These are phyloP conservation scores for Pachysandra terminalis DNA, from an alignment of 164 flowering plant species.

Conservation along the genomic window DNA sequence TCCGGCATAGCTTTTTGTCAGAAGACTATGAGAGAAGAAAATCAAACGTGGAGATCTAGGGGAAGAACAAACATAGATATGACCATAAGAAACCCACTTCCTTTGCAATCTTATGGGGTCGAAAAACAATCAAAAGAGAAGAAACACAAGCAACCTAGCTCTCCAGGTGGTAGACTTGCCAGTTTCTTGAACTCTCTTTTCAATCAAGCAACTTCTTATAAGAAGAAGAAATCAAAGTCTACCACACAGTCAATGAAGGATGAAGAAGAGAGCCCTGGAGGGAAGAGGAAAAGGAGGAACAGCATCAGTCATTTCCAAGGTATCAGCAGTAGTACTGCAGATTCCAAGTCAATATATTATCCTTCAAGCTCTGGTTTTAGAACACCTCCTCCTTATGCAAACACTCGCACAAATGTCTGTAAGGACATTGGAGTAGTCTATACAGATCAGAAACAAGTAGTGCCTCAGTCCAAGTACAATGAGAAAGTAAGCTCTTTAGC, in stretches of 20 bases:
- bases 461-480: slow-evolving; percentile 11
- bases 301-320: slow-evolving; percentile 36
- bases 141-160: slow-evolving; percentile 68
- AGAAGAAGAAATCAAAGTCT: slow-evolving; percentile 66
- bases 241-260: slow-evolving; percentile 42
- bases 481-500: slow-evolving; percentile 6
- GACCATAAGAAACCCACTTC: slow-evolving; percentile 25
- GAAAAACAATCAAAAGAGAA: slow-evolving; percentile 43
- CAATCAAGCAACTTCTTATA: slow-evolving; percentile 58
- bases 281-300: slow-evolving; percentile 40
- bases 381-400: slow-evolving; percentile 52
- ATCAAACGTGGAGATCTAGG: slow-evolving; percentile 34
- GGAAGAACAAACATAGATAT: too few species aligned
- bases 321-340: neutral
- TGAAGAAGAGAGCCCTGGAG: slow-evolving; percentile 54
- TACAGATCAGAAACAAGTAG: slow-evolving; percentile 31
- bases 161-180: slow-evolving; percentile 78
- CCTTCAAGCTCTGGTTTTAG: slow-evolving; percentile 55
- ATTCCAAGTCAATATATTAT: slow-evolving; percentile 18
- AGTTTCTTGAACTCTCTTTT: slow-evolving; percentile 66
- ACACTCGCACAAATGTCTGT: slow-evolving; percentile 41
- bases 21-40: slow-evolving; percentile 33
- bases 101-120: slow-evolving; percentile 16
- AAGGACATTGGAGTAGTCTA: too few species aligned
- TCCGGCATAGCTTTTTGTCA: slow-evolving; percentile 17